Evolutionary conservation across 805 yeast genomes (phyloP), one percentile per base, ranked within the genome.

Genomic region (Candida germanica): DNA sequence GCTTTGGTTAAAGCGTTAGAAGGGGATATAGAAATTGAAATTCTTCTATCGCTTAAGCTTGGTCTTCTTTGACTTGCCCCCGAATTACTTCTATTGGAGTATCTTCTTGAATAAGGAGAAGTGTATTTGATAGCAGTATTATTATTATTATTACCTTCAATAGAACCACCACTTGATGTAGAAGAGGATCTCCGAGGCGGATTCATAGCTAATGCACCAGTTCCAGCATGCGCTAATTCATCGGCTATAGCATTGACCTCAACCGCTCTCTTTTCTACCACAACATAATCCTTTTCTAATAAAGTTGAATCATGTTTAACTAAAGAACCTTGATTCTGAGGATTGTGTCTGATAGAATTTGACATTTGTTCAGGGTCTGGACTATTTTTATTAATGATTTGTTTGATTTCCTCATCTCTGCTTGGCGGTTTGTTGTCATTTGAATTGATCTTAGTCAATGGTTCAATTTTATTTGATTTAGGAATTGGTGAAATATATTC

Each of bases 241-340:
- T 91, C 98, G 3, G 98, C 98, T 39, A 93, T 69, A 2, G 95
- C 91, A 64, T 91, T 91, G 6, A 91, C 95, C 55, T 93, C 98
- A 3, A 91, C 97, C 0, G 93, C 87, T 33, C 95, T 75, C 57
- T 91, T 93, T 57, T 91, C 98, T 19, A 91, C 89, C 26, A 91
- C 95, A 22, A 91, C 98, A 50, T 91, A 91, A 51, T 88, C 97
- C 46, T 78, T 80, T 49, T 87, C 96, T 38, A 80, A 63, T 17
- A 73, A 69, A 15, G 73, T 52, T 35, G 79, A 84, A 15, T 70
- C 60, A 42, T 59, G 46, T 22, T 43, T 47, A 8, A 42, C 27
- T 10, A 41, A 34, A 22, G 49, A 38, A 13, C 27, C 36, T 2
- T 39, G 39, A 8, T n/a, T 12, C 6, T 26, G 5, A n/a, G 42